phyloP scores from a whole-genome alignment of 768 basidiomycete species.

The Leucogyrophana mollusca region DNA sequence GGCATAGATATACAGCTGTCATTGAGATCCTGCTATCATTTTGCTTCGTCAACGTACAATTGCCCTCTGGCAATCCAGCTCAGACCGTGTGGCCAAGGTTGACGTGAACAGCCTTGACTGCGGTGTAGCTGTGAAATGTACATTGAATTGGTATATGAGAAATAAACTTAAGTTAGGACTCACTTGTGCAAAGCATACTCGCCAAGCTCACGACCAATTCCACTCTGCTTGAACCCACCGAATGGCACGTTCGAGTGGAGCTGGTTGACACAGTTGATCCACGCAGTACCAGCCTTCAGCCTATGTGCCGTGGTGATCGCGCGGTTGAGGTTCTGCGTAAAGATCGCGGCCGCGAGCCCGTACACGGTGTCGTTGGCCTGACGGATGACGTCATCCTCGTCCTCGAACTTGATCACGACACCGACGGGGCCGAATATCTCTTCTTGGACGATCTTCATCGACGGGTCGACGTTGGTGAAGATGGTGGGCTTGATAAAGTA shows the following conservation, averaged over 20 bases:
- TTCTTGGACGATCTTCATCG: conserved; percentile 75
- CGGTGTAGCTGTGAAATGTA: conserved; percentile 43
- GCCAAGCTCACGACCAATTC: conserved; percentile 79
- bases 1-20: no score
- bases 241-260: conserved; percentile 56
- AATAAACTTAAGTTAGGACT: no score
- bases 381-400: conserved; percentile 60
- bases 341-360: conserved; percentile 87
- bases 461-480: conserved; percentile 61
- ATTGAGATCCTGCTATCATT: no score
- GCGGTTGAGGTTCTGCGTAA: conserved; percentile 74
- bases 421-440: conserved; percentile 84
- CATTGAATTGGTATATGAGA: no score
- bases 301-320: conserved; percentile 71
- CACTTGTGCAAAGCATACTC: conserved; percentile 66
- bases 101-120: conserved; percentile 63
- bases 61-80: no score
- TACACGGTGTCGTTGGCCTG: conserved; percentile 87
- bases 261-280: conserved; percentile 46
- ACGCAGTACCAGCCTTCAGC: conserved; percentile 80
- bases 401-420: conserved; percentile 74
- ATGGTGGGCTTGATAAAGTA: conserved; percentile 78
- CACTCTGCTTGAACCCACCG: conserved; percentile 84
- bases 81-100: no score
- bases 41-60: no score